These are phyloP conservation scores for Eucalyptus cloeziana DNA, from an alignment of 345 rosid species.

Conservation along the genomic window DNA sequence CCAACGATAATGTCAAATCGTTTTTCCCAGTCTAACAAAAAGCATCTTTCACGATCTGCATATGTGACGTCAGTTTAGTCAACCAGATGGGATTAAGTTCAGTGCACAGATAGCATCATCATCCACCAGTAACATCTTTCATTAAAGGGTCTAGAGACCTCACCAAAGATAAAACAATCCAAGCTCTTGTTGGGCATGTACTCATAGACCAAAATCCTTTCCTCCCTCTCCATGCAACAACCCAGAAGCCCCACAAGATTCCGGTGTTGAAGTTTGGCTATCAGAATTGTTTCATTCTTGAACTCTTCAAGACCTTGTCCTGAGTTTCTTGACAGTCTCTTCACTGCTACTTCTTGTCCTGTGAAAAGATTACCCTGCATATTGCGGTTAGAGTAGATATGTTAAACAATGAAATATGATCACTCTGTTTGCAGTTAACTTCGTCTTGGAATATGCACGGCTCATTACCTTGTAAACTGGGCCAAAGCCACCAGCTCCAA, in stretches of 20 bases:
- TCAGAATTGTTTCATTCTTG: conserved; percentile 21
- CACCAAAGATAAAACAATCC: conserved; percentile 32
- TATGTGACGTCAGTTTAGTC: neutral
- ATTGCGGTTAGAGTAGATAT: neutral
- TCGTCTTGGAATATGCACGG: neutral
- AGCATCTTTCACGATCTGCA: conserved; percentile 11
- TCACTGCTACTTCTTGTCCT: conserved; percentile 36
- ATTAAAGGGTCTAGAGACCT: neutral
- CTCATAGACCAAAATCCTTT: conserved; percentile 23
- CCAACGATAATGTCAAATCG: neutral
- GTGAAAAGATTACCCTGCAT: conserved; percentile 23
- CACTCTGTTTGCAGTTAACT: neutral
- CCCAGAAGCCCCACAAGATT: conserved; percentile 41
- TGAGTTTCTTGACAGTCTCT: conserved; percentile 26
- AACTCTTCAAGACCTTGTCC: conserved; percentile 32
- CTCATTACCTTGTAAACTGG: conserved; percentile 19
- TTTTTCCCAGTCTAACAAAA: neutral
- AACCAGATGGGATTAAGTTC: neutral
- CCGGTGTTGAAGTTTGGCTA: conserved; percentile 44
- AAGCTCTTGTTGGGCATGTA: conserved; percentile 28
- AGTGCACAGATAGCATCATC: neutral
- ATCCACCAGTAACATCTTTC: neutral
- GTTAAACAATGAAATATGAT: too few species aligned
- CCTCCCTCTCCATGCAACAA: conserved; percentile 28
- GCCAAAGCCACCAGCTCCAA: conserved; percentile 38